phyloP scores from a whole-genome alignment of 1,284 basidiomycete genomes.

The Golubevia pallescens region DNA sequence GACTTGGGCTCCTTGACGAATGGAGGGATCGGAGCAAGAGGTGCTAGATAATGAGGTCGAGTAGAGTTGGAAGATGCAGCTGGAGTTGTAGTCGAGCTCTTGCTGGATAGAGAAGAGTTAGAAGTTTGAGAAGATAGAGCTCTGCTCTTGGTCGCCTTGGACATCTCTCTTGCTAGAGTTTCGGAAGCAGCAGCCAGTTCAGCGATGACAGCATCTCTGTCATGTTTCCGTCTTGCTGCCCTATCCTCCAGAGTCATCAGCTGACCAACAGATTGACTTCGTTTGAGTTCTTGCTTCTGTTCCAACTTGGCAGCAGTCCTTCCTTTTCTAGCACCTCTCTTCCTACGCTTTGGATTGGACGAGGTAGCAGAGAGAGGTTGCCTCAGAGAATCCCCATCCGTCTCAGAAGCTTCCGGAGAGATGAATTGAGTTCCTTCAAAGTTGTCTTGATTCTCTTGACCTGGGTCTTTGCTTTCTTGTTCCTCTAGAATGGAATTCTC shows the following conservation, averaged over 20 bases:
- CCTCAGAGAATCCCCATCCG: too few species aligned
- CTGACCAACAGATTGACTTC: conserved; percentile 36
- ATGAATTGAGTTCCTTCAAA: not conserved
- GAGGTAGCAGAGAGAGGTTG: conserved; percentile 4
- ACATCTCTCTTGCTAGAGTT: conserved; percentile 41
- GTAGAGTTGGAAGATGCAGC: conserved; percentile 2
- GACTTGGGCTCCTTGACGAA: conserved; percentile 12
- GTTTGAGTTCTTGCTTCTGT: conserved; percentile 24
- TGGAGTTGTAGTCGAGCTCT: too few species aligned
- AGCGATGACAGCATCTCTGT: conserved; percentile 28
- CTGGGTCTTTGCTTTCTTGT: conserved; percentile 11
- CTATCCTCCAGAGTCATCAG: conserved; percentile 20
- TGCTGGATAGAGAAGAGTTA: not conserved
- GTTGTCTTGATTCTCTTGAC: too few species aligned
- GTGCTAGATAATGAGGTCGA: conserved; percentile 1
- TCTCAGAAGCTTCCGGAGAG: not conserved
- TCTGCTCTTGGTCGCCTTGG: conserved; percentile 26
- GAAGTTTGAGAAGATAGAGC: not conserved
- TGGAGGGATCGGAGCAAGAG: conserved; percentile 14
- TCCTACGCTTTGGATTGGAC: conserved; percentile 36
- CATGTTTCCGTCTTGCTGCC: conserved; percentile 16
- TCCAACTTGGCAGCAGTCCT: conserved; percentile 27
- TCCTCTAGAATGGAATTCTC: conserved; percentile 7
- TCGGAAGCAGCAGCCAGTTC: conserved; percentile 40
- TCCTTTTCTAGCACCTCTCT: conserved; percentile 42